Evolutionary conservation across 139 green algal genomes (phyloP), one percentile per base, ranked within the genome.

Genomic region (Micractinium conductrix): DNA sequence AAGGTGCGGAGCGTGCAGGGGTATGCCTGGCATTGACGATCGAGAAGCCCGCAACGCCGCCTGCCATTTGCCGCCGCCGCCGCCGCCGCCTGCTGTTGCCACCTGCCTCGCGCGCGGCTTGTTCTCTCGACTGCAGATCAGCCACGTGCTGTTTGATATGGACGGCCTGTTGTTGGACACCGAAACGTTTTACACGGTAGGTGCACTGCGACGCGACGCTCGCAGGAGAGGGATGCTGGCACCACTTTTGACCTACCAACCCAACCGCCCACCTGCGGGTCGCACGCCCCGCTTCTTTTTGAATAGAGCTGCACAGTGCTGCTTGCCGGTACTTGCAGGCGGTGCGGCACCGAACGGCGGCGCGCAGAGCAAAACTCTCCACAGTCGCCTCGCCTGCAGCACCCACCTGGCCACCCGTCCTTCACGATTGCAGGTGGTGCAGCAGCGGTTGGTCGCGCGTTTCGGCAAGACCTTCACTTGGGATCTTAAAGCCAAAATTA

Each of bases 381-480:
- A 33, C 48, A 43, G 12, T 70, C 33, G 43, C 14, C 28, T 45
- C 4, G 22, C 73, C 73, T 43, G n/a, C 26, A 16, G 22, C 7
- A 19, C 43, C 45, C 38, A 42, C 73, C 50, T n/a, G 30, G 9
- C 42, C 73, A 14, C 4, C 37, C 7, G 6, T 8, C 70, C 38
- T 35, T 16, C n/a, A n/a, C 14, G 71, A 2, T 89, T 94, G 45
- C 98, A 98, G 0, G 73, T 91, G 0, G 94, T 89, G 7, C 94
- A 95, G 83, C 74, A 93, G 74, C 30, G 91, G 24, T 91, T 98
- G 8, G 69, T 94, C 33, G 53, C 63, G 2, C 68, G 73, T 0
- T 94, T 90, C 63, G 91, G 90, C 26, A 93, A 90, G 73, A 79
- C 89, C 44, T 98, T 98, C 81, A 96, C 89, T 0, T 98, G 93